Evolutionary conservation across 2,329 filamentous ascomycete species (phyloP), one percentile per base, ranked within the genome.

Genomic region (Annulohypoxylon truncatum): DNA sequence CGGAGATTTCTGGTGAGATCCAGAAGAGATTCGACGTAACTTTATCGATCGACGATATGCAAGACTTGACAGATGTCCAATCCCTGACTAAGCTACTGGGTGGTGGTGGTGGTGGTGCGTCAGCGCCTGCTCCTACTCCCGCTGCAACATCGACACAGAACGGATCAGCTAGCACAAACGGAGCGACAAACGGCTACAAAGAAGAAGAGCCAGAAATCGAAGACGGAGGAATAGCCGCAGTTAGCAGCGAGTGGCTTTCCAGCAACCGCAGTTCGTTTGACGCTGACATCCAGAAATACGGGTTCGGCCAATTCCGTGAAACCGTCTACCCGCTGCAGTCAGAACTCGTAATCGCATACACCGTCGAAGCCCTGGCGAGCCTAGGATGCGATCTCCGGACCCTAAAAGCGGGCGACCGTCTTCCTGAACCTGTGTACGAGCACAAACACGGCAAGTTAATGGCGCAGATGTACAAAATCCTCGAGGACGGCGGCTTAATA

Each of bases 1-100:
- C 74, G 24, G 79, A 80, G 56, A 63, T 81, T 18, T 59, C 72
- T 4, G 61, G 64, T 12, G 78, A 79, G 13, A 73, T 80, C 8
- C 60, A 70, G 33, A 64, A 57, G 3, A 47, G 28, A 1, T 71
- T 73, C 18, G 44, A 42, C 7, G 26, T 73, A 2, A 47, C 46
- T 28, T 40, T 72, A 15, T 38, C 58, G 6, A 64, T 65, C 31
- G 57, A 62, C 10, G 48, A 62, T 15, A 44, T 66, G 20, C 47
- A 66, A 13, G 48, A 61, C 0, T 38, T 61, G 28, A 61, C 56
- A 4, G 44, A 61, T 10, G 51, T 65, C 9, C 56, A 61, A 3
- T 61, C 56, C 4, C 12, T 61, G 5, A 48, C 53, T 5, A 40
- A 47, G 8, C 46, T 61, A 9, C 12, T 65, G n/a, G 62, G 62